A percentile compares a stretch with the other conserved stretches of the same genome.
These are phyloP conservation scores for Nyssa sinensis DNA, from an alignment of 148 eudicot genomes.

Conservation along the genomic window DNA sequence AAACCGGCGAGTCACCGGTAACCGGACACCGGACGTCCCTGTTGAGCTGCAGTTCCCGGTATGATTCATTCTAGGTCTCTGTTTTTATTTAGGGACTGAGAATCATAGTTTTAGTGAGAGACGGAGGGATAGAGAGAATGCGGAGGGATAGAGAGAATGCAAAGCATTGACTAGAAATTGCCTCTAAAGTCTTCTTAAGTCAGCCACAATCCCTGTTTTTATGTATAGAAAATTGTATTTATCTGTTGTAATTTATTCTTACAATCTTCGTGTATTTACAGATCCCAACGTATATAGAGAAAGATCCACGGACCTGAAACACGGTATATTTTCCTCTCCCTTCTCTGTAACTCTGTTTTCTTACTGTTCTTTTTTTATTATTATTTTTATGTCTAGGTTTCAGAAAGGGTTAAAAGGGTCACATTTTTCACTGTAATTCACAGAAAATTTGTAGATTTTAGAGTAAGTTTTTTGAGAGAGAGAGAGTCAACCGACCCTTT, in stretches of 20 bases:
- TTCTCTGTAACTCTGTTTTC: constrained; percentile 13
- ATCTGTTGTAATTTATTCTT: not conserved
- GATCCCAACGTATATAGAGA: constrained; percentile 18
- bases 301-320: constrained; percentile 16
- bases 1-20: not conserved
- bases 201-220: not conserved
- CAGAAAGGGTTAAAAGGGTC: constrained; percentile 3
- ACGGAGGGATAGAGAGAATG: not conserved
- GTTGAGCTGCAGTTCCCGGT: not conserved
- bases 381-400: no score
- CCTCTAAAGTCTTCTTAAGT: not conserved
- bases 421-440: not conserved
- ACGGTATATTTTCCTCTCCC: not conserved
- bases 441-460: not conserved
- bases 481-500: constrained; percentile 58
- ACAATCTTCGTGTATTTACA: constrained; percentile 12
- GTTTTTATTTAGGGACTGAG: not conserved
- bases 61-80: not conserved
- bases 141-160: not conserved
- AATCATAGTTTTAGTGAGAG: no score
- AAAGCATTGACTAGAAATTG: not conserved
- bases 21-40: not conserved
- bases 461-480: constrained; percentile 17
- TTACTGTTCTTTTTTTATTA: not conserved
- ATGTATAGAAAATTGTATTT: not conserved